A percentile compares a stretch with the other conserved stretches of the same genome.
Evolutionary conservation across 768 basidiomycete genomes (phyloP).

Genomic region (Rossbeevera mucosa): DNA sequence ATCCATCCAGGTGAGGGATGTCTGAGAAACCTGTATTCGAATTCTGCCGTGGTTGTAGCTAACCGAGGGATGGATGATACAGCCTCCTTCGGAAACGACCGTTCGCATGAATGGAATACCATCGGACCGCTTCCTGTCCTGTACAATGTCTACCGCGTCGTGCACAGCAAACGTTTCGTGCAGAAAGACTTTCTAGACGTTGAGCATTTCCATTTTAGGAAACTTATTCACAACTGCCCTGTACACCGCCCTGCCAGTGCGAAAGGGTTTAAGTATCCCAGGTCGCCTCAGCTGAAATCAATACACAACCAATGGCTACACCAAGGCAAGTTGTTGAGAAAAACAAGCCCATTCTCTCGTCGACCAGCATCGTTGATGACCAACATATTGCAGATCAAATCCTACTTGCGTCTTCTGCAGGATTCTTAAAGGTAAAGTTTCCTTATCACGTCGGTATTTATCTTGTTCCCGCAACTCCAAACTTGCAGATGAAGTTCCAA

Average conservation of each 20-base stretch:
- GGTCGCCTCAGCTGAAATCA: no score
- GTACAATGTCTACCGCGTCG: no score
- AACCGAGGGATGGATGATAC: no score
- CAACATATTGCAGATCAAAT: constrained; percentile 38
- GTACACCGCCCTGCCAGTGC: neutral
- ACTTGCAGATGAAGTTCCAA: constrained; percentile 76
- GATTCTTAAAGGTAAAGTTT: constrained; percentile 70
- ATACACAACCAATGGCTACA: neutral
- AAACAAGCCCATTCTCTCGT: neutral
- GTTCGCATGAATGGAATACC: no score
- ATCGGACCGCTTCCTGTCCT: no score
- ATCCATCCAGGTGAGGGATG: no score
- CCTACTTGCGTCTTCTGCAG: constrained; percentile 85
- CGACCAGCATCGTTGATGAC: neutral
- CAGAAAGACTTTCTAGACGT: no score
- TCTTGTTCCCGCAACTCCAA: neutral
- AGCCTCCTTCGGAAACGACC: no score
- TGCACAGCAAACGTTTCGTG: no score
- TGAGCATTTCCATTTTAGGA: neutral
- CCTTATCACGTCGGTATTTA: neutral
- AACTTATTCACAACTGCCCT: neutral
- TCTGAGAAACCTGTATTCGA: no score
- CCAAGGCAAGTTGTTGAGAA: constrained; percentile 9
- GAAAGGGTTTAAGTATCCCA: neutral
- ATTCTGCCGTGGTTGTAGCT: no score